A percentile compares a stretch with the other conserved stretches of the same genome.
Evolutionary conservation across 2,329 filamentous ascomycete genomes (phyloP).

Genomic region (Phaeosphaeriaceae sp.): DNA sequence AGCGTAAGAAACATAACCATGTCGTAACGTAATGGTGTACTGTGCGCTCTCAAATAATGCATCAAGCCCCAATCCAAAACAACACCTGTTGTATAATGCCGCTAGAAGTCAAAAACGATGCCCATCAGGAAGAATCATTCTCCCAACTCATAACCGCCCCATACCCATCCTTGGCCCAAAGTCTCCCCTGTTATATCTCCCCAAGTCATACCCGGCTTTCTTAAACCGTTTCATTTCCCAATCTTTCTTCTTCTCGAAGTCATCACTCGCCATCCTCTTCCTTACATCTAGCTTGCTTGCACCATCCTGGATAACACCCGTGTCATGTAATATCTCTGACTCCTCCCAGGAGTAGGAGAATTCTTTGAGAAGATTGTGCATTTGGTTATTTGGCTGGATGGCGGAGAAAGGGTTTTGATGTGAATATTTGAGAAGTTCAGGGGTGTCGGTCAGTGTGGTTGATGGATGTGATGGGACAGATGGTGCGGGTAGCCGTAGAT

Average conservation of each 20-base stretch:
- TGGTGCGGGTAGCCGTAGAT: conserved; percentile 26
- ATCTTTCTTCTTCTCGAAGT: conserved; percentile 33
- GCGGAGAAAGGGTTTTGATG: conserved; percentile 35
- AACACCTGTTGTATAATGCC: too few species aligned
- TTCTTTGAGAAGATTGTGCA: conserved; percentile 33
- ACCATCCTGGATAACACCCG: conserved; percentile 19
- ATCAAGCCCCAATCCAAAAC: too few species aligned
- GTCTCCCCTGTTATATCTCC: conserved; percentile 44
- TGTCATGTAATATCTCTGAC: conserved; percentile 30
- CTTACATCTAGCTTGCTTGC: conserved; percentile 23
- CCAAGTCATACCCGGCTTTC: conserved; percentile 39
- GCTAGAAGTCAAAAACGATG: background rate
- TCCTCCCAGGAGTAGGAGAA: conserved; percentile 44
- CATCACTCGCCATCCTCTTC: conserved; percentile 34
- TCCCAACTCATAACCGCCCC: conserved; percentile 31
- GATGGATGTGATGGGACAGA: background rate
- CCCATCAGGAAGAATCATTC: background rate
- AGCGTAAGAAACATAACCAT: too few species aligned
- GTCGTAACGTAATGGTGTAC: too few species aligned
- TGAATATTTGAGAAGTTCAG: conserved; percentile 35
- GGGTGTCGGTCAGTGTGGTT: conserved; percentile 20
- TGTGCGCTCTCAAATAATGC: too few species aligned
- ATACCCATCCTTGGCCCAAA: conserved; percentile 47
- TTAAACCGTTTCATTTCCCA: conserved; percentile 47
- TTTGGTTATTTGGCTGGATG: conserved; percentile 33